phyloP scores from a whole-genome alignment of 768 basidiomycete species.

The Hemileccinum rubropunctum region DNA sequence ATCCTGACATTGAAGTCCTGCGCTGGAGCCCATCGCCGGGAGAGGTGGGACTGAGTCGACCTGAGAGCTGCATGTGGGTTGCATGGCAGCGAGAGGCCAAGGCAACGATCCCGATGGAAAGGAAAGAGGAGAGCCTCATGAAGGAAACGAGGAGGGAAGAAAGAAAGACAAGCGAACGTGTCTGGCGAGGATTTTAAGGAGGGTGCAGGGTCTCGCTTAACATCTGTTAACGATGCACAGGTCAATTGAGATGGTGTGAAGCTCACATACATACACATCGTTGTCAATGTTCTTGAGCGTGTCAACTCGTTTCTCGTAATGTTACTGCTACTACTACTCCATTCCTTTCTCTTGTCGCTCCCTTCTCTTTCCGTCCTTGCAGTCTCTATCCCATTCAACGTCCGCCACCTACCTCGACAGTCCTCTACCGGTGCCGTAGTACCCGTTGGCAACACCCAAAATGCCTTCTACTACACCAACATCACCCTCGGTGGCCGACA shows the following conservation, averaged over 20 bases:
- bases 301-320: neutral
- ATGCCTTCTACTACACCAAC: constrained; percentile 71
- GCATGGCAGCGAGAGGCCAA: constrained; percentile 5
- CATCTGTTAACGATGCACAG: no score
- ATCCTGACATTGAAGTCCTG: constrained; percentile 29
- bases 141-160: neutral
- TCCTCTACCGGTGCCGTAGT: constrained; percentile 29
- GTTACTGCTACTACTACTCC: constrained; percentile 23
- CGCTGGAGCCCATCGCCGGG: constrained; percentile 13
- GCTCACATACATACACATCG: no score
- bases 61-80: constrained; percentile 14
- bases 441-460: constrained; percentile 60
- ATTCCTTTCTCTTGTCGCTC: constrained; percentile 21
- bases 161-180: neutral
- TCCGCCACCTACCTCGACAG: constrained; percentile 24
- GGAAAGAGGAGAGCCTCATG: constrained; percentile 11
- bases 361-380: constrained; percentile 24
- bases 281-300: no score
- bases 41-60: constrained; percentile 7
- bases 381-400: constrained; percentile 31
- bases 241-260: no score
- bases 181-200: constrained; percentile 5
- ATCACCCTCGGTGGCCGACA: constrained; percentile 61
- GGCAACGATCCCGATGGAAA: constrained; percentile 11
- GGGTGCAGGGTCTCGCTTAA: neutral